Percentiles rank a stretch among this genome's conserved stretches.
Evolutionary conservation across 257 asterid genomes (phyloP).

Genomic region (Lavandula angustifolia): DNA sequence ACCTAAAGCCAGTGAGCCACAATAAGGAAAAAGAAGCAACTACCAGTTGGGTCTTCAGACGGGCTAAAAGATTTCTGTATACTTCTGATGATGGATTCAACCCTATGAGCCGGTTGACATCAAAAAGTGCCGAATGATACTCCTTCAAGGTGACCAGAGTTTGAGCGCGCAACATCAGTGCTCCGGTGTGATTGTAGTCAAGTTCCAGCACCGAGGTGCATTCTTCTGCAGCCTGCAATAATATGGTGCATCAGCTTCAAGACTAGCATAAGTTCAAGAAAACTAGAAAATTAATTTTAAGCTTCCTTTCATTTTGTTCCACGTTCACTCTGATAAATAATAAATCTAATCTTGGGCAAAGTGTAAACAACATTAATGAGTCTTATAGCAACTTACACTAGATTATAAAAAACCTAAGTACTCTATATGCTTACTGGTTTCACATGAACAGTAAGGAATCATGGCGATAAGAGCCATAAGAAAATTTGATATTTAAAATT

Average conservation of each 20-base stretch:
- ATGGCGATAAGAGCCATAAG: not conserved
- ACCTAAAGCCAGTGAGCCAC: constrained; percentile 9
- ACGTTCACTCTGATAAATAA: not conserved
- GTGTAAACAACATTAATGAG: not conserved
- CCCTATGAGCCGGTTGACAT: constrained; percentile 85
- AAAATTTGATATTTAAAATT: not conserved
- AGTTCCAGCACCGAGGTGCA: constrained; percentile 96
- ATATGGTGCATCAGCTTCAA: constrained; percentile 21
- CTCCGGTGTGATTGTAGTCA: constrained; percentile 93
- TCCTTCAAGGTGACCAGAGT: constrained; percentile 92
- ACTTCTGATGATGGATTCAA: constrained; percentile 89
- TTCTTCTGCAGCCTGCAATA: constrained; percentile 91
- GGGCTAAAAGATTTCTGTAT: constrained; percentile 70
- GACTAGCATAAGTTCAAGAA: not conserved
- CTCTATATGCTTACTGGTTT: not conserved
- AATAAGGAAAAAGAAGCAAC: constrained; percentile 31
- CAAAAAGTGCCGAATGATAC: constrained; percentile 90
- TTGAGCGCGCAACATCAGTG: constrained; percentile 94
- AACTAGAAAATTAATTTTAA: not conserved
- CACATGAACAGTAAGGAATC: constrained; percentile 3
- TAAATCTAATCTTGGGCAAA: not conserved
- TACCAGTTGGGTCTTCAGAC: constrained; percentile 86
- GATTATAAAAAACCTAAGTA: not conserved
- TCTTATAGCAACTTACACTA: not conserved
- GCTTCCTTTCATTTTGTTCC: not conserved